Conservation (phyloP, 2,329 filamentous ascomycete species). For the Mollisia scopiformis region DNA sequence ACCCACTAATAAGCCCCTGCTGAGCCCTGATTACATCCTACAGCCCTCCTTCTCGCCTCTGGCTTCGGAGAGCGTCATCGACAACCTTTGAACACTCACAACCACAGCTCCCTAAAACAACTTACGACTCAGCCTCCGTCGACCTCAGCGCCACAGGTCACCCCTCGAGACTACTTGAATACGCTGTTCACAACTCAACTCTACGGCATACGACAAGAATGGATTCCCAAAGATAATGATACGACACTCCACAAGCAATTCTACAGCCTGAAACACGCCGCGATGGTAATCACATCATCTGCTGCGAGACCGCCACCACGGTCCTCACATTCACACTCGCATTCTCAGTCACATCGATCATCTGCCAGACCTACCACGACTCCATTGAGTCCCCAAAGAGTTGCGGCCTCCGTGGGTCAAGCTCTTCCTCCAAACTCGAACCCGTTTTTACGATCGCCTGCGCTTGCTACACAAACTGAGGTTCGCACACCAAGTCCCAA, state of each 20-base stretch:
- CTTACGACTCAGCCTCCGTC: not conserved
- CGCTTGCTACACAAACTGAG: conserved; percentile 27
- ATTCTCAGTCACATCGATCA: conserved; percentile 28
- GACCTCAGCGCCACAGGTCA: not conserved
- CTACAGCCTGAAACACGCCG: conserved; percentile 33
- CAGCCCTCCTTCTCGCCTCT: conserved; percentile 2
- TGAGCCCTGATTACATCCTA: not conserved
- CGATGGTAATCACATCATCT: conserved; percentile 33
- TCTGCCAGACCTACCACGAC: conserved; percentile 26
- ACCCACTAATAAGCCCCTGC: not conserved
- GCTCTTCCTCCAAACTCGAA: conserved; percentile 24
- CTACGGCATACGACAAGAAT: conserved; percentile 4
- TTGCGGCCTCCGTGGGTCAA: conserved; percentile 33
- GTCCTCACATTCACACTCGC: conserved; percentile 32
- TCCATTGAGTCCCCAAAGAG: conserved; percentile 23
- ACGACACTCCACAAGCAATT: not conserved
- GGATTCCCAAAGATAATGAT: conserved; percentile 12
- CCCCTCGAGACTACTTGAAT: not conserved
- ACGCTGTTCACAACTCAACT: not conserved
- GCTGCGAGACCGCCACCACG: conserved; percentile 32
- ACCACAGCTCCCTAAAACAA: not conserved
- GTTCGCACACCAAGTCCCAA: conserved; percentile 70
- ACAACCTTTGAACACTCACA: not conserved
- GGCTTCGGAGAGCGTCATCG: not conserved
- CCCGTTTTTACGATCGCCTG: conserved; percentile 31